These are phyloP conservation scores for Yamadazyma conglobata DNA, from an alignment of 1,139 yeast species.

Conservation along the genomic window DNA sequence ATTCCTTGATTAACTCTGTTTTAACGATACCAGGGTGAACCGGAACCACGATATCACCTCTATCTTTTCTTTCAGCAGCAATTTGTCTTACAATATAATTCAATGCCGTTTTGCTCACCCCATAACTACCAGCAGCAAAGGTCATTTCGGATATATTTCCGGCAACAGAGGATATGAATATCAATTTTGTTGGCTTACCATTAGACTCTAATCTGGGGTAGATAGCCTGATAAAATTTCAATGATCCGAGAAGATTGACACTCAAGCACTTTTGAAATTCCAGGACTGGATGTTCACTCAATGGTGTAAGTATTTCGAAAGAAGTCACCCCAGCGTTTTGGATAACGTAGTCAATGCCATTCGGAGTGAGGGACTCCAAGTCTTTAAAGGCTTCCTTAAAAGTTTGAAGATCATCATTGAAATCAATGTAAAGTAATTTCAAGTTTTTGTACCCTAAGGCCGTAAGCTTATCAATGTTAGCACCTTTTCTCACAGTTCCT, in stretches of 20 bases:
- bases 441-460: constrained; percentile 5
- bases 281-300: not conserved
- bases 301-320: not conserved
- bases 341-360: constrained; percentile 6
- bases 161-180: constrained; percentile 22
- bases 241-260: constrained; percentile 28
- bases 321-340: constrained; percentile 6
- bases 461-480: constrained; percentile 1
- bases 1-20: constrained; percentile 6
- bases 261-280: constrained; percentile 19
- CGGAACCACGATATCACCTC: constrained; percentile 33
- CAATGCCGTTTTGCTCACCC: constrained; percentile 4
- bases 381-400: constrained; percentile 6
- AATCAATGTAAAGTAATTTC: constrained; percentile 4
- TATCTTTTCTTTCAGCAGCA: constrained; percentile 19
- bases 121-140: constrained; percentile 4
- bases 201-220: constrained; percentile 19
- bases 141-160: constrained; percentile 18
- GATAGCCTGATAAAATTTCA: constrained; percentile 23
- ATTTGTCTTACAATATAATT: constrained; percentile 5
- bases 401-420: not conserved
- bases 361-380: constrained; percentile 3
- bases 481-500: constrained; percentile 7
- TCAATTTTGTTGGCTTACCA: constrained; percentile 18
- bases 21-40: constrained; percentile 37